phyloP scores from a whole-genome alignment of 257 asterid genomes.

The Solanum infundibuliforme region DNA sequence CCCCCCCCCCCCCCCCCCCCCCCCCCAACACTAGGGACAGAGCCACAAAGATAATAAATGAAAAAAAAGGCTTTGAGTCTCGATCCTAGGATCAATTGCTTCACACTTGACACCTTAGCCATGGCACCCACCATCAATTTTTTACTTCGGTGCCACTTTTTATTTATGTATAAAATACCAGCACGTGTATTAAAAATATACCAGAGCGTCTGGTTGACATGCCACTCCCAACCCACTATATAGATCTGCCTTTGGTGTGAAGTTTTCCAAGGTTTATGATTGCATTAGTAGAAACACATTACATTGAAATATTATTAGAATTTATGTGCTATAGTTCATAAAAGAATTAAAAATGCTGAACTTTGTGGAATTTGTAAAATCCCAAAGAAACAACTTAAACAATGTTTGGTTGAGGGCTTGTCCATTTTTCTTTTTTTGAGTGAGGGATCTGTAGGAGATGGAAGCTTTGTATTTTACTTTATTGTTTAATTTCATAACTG shows the following conservation, averaged over 20 bases:
- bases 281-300: background rate
- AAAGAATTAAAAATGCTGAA: background rate
- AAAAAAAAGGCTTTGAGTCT: background rate
- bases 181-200: background rate
- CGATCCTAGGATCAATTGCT: background rate
- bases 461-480: background rate
- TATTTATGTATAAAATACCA: background rate
- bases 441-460: background rate
- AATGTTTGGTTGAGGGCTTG: background rate
- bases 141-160: background rate
- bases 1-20: too few relatives aligned
- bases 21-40: background rate
- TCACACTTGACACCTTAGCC: background rate
- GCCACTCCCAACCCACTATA: background rate
- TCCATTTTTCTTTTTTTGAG: background rate
- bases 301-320: background rate
- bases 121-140: background rate
- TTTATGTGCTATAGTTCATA: background rate
- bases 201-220: background rate
- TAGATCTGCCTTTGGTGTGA: background rate
- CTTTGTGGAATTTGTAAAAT: background rate
- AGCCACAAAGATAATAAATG: background rate
- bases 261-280: background rate
- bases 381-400: background rate
- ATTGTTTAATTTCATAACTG: background rate